Evolutionary conservation across 164 flowering plant species (phyloP), one percentile per base, ranked within the genome.

Genomic region (Pachysandra terminalis): DNA sequence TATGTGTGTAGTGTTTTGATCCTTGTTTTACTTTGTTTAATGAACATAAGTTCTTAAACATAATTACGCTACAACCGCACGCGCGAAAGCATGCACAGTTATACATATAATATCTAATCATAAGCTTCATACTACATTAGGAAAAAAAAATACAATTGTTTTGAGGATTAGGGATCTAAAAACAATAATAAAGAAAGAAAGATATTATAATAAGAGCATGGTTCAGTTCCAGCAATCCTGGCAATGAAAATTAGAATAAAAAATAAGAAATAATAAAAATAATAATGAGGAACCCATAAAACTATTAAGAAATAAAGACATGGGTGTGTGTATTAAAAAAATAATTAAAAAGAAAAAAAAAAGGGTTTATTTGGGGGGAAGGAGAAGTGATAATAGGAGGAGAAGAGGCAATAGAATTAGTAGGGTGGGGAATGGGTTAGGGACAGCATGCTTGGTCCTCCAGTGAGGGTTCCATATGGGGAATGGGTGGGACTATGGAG

Each of bases 391-490:
- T 66, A 63, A 56, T 66, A 63, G 41, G 73, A 25, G 61, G 73
- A 67, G 70, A 37, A 65, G 70, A 55, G 64, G 65, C 51, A 70
- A 48, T n/a, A 68, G 57, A 75, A 70, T 56, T 67, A 64, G 62
- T 40, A 65, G 68, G 62, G 51, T 72, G 76, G 76, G 70, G 17
- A 9, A 59, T 40, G 51, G 68, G 60, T 19, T 56, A 72, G 81
- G 69, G 80, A 79, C 77, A 82, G 81, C 82, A 82, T 83, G 90
- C 81, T 77, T 76, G 72, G 73, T 66, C 59, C n/a, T n/a, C n/a
- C n/a, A 77, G 67, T 72, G 63, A 64, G 79, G 76, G 69, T 70
- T n/a, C n/a, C n/a, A 74, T 67, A 68, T 66, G 76, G 73, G 83
- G 79, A 71, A 73, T 74, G 81, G 79, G 70, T 68, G 78, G 78